These are phyloP conservation scores for Trapa bicornis DNA, from an alignment of 345 rosid species.

Conservation along the genomic window DNA sequence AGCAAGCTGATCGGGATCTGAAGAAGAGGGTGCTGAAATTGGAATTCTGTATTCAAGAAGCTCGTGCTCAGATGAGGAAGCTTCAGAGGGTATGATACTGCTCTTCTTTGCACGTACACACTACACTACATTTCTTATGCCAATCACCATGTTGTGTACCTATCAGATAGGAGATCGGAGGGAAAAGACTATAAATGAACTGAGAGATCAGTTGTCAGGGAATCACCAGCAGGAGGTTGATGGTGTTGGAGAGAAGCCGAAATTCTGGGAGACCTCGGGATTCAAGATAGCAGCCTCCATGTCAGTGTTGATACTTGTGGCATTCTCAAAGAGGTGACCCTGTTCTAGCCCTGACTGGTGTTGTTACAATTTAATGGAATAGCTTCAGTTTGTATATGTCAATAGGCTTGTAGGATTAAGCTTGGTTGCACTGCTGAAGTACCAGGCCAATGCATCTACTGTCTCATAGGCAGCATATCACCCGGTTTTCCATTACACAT, in stretches of 20 bases:
- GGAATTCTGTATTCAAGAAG: slow-evolving; percentile 88
- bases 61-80: slow-evolving; percentile 77
- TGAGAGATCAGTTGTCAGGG: slow-evolving; percentile 51
- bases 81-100: slow-evolving; percentile 50
- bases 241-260: slow-evolving; percentile 33
- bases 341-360: not conserved
- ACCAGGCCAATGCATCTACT: not conserved
- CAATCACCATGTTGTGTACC: not conserved
- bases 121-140: not conserved
- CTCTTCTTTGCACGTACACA: not conserved
- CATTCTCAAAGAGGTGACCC: slow-evolving; percentile 57
- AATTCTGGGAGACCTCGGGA: slow-evolving; percentile 81
- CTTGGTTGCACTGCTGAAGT: not conserved
- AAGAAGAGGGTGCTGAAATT: slow-evolving; percentile 84
- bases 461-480: not conserved
- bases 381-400: not conserved
- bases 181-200: slow-evolving; percentile 71
- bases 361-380: not conserved
- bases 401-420: not conserved
- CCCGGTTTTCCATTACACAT: not conserved
- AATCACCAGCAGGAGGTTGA: slow-evolving; percentile 26
- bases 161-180: slow-evolving; percentile 79
- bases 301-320: slow-evolving; percentile 87
- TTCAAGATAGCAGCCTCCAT: slow-evolving; percentile 79
- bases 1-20: slow-evolving; percentile 72